Evolutionary conservation across 768 basidiomycete genomes (phyloP), one percentile per base, ranked within the genome.

Genomic region (Nidula microcarpa): DNA sequence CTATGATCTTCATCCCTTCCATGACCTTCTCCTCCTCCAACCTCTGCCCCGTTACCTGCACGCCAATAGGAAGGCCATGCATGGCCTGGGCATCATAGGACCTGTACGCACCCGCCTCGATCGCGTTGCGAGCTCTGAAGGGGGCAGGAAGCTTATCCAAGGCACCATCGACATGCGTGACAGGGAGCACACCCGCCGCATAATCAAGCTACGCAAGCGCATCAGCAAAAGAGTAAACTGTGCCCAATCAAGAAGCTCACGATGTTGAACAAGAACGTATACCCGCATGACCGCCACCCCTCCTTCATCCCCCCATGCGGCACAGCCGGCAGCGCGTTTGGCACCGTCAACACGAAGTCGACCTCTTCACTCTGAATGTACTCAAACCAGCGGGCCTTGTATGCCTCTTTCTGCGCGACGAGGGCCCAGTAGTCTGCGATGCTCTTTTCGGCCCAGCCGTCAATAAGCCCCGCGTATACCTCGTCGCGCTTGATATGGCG

Each of bases 11-110:
- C 78, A 85, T 85, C 2, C 79, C 82, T 51, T 76, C 75, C 37
- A 87, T 55, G 0, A 84, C 84, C 55, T 80, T 80, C 64, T 87
- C 86, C 61, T 87, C 85, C 58, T 85, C 80, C 34, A 85, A 70
- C 33, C 82, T 67, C 50, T 74, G 72, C 0, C 84, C 84, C 0
- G 85, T 72, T 13, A 87, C 70, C 58, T 87, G 84, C 1, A 85
- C 78, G 4, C 82, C 80, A 1, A 87, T 68, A 0, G 86, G 84
- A 8, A 85, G 67, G 2, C 84, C 83, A 43, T 77, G 68, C 80
- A 85, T 84, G 39, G 73, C 73, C 2, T 67, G 58, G 0, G 79
- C 67, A 54, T 82, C 69, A 50, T 86, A 87, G 47, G 77, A 68
- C 18, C 65, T 62, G 57, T 82, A 84, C 0, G 75, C 74, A 6